These are phyloP conservation scores for Austroboletus novae-zelandiae DNA, from an alignment of 1,284 basidiomycete genomes.

Conservation along the genomic window DNA sequence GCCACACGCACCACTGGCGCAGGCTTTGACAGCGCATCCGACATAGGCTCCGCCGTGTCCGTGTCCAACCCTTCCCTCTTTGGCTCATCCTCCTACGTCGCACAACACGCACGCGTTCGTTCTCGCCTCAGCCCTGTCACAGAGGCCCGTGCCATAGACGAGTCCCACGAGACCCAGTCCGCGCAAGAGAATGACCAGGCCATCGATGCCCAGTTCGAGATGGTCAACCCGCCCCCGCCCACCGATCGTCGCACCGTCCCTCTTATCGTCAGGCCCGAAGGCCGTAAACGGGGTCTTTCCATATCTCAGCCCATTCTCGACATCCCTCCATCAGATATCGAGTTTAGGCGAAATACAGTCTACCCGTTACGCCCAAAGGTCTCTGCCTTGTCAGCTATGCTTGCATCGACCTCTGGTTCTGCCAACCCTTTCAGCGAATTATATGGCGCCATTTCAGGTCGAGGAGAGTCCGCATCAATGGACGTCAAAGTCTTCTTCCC, in stretches of 20 bases:
- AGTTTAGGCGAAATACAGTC: conserved; percentile 55
- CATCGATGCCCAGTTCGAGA: conserved; percentile 45
- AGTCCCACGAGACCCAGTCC: conserved; percentile 16
- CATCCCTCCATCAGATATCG: conserved; percentile 32
- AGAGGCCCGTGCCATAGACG: conserved; percentile 40
- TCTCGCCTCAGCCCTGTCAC: conserved; percentile 67
- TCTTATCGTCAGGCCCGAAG: conserved; percentile 18
- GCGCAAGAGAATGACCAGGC: conserved; percentile 26
- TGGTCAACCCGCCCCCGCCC: conserved; percentile 36
- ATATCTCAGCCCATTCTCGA: conserved; percentile 22
- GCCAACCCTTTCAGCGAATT: conserved; percentile 80
- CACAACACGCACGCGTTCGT: conserved; percentile 38
- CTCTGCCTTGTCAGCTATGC: conserved; percentile 66
- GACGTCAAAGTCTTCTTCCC: conserved; percentile 88
- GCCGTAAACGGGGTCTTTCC: conserved; percentile 28
- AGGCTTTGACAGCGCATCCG: conserved; percentile 56
- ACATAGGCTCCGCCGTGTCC: conserved; percentile 50
- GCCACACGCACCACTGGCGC: conserved; percentile 45
- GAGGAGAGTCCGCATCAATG: conserved; percentile 62
- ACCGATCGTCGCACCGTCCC: conserved; percentile 15
- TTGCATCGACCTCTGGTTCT: conserved; percentile 55
- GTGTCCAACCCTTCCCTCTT: conserved; percentile 51
- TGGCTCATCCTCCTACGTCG: conserved; percentile 44
- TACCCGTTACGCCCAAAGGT: conserved; percentile 38
- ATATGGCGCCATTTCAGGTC: conserved; percentile 78